A percentile compares a stretch with the other conserved stretches of the same genome.
Evolutionary conservation across 495 filamentous ascomycete genomes (phyloP).

Genomic region (Podospora sp.): DNA sequence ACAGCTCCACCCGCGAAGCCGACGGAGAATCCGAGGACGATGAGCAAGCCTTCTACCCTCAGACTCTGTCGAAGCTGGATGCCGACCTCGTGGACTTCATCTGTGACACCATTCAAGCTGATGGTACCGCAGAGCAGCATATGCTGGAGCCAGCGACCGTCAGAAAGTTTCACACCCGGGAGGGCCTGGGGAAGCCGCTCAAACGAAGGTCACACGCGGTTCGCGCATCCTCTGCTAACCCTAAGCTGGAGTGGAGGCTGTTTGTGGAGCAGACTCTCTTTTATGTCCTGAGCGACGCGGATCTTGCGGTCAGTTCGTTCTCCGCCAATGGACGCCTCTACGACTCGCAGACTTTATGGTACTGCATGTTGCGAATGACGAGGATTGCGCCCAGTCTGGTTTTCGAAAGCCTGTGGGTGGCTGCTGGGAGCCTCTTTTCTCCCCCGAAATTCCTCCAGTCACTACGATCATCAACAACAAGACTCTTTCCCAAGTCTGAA

Average conservation of each 20-base stretch:
- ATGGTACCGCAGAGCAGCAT: constrained; percentile 52
- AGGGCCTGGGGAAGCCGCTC: constrained; percentile 38
- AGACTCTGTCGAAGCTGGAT: constrained; percentile 46
- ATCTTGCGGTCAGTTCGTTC: constrained; percentile 68
- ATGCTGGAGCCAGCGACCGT: constrained; percentile 46
- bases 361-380: constrained; percentile 56
- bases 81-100: constrained; percentile 54
- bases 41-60: constrained; percentile 45
- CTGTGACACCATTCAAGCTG: constrained; percentile 55
- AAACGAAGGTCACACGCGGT: constrained; percentile 38
- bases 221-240: constrained; percentile 23
- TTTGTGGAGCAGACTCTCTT: constrained; percentile 78
- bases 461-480: constrained; percentile 43
- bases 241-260: constrained; percentile 50
- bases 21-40: constrained; percentile 38
- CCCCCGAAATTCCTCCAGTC: constrained; percentile 60
- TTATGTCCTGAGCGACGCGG: constrained; percentile 68
- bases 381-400: constrained; percentile 57
- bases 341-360: constrained; percentile 56
- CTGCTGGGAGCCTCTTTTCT: constrained; percentile 66
- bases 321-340: constrained; percentile 47
- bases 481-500: constrained; percentile 42
- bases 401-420: constrained; percentile 77
- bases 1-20: constrained; percentile 18
- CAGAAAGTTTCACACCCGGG: constrained; percentile 30